Evolutionary conservation across 768 basidiomycete species (phyloP).

Genomic region (Rhodotorula taiwanensis): DNA sequence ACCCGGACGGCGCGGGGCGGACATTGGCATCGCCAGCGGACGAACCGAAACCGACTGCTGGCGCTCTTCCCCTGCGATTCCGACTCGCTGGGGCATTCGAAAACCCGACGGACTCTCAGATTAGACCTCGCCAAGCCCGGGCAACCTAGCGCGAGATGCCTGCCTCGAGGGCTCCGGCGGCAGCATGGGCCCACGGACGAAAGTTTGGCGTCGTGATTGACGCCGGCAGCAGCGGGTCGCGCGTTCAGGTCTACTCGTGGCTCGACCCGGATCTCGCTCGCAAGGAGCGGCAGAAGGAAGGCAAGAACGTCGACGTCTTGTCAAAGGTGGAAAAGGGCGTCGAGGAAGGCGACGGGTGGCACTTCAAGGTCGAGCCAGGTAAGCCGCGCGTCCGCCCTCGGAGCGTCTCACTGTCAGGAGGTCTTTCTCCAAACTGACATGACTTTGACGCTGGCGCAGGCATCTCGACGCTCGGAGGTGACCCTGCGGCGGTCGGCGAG

Average conservation of each 20-base stretch:
- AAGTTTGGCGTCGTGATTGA: constrained; percentile 93
- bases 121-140: too few species aligned
- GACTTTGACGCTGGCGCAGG: constrained; percentile 50
- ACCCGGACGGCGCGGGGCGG: too few species aligned
- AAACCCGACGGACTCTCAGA: too few species aligned
- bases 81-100: neutral
- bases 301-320: constrained; percentile 54
- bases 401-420: neutral
- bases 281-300: constrained; percentile 50
- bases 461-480: constrained; percentile 69
- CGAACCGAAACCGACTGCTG: too few species aligned
- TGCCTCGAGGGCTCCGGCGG: too few species aligned
- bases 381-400: neutral
- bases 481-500: constrained; percentile 61
- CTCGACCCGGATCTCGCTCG: constrained; percentile 63
- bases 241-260: constrained; percentile 97
- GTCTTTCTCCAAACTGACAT: neutral
- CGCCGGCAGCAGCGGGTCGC: constrained; percentile 94
- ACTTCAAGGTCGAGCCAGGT: constrained; percentile 76
- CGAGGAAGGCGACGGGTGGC: constrained; percentile 70
- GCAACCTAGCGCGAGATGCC: too few species aligned
- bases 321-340: constrained; percentile 91
- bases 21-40: too few species aligned
- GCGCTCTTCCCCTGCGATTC: too few species aligned
- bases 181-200: constrained; percentile 45